Evolutionary conservation across 441 rosid species (phyloP), one percentile per base, ranked within the genome.

Genomic region (Heliophila coronopifolia): DNA sequence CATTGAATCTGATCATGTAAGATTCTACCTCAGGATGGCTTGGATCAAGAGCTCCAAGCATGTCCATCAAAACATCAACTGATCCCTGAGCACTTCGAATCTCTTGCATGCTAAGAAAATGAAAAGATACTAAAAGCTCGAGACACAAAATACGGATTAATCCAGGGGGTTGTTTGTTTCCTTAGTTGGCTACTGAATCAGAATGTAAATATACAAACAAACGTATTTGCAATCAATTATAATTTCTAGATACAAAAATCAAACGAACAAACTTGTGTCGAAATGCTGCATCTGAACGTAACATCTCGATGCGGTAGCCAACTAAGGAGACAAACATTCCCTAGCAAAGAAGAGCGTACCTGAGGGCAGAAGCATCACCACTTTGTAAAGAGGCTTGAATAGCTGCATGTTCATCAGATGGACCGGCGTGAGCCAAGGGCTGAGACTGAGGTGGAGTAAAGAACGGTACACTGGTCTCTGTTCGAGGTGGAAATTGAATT

Each of bases 401-500:
- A 51, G 88, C 98, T 67, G 82, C 95, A 73, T 83, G 95, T 64
- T 92, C 95, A 68, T 70, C 81, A 26, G 70, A 41, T 47, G 77
- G 50, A 72, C 68, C 59, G 25, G 74, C 74, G 15, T 74, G 75
- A 43, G 59, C 73, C 25, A 78, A 61, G 9, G 96, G 83, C 55
- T 87, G 95, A 39, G 96, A 78, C 66, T 87, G 96, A n/a, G 98
- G 96, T 35, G 98, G 98, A 59, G 98, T 87, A 66, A 87, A 92
- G 51, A 92, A 66, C 2, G 95, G 95, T 8, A 87, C 95, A 46
- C 70, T 66, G 63, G 78, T 77, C 73, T 83, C 96, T 41, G 59
- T 80, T 42, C 86, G 80, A n/a, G 95, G 96, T 16, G 98, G 98
- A 65, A 87, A 92, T 59, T 87, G 86, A 65, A 92, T 69, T 57